phyloP scores from a whole-genome alignment of 768 basidiomycete species.

The Agrocybe praecox region DNA sequence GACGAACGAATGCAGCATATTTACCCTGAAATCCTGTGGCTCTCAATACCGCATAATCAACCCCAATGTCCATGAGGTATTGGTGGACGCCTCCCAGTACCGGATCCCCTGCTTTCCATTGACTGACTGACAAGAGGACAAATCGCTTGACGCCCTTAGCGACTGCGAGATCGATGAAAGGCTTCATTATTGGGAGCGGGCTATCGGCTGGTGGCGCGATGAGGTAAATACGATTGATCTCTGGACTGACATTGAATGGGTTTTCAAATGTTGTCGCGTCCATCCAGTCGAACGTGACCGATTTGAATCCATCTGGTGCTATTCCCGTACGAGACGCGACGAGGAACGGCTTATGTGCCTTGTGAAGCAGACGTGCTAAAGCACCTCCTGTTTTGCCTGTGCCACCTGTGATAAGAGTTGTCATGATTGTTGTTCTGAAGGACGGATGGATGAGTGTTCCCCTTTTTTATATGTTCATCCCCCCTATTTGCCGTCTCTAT shows the following conservation, averaged over 20 bases:
- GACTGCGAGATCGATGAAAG: conserved; percentile 29
- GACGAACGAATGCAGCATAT: conserved; percentile 1
- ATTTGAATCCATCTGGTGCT: too few species aligned
- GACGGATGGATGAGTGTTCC: too few species aligned
- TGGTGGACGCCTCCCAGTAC: background rate
- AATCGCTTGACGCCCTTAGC: too few species aligned
- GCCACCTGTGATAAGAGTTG: too few species aligned
- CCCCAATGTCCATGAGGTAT: background rate
- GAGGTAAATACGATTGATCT: conserved; percentile 24
- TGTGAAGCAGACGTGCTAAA: too few species aligned
- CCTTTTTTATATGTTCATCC: too few species aligned
- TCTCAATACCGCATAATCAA: background rate
- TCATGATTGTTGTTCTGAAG: too few species aligned
- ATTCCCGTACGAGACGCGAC: too few species aligned
- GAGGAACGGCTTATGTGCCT: too few species aligned
- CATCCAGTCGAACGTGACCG: background rate
- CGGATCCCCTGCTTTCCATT: background rate
- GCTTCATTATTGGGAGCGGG: conserved; percentile 19
- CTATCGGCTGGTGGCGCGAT: conserved; percentile 17
- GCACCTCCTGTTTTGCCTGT: too few species aligned
- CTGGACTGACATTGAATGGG: conserved; percentile 23
- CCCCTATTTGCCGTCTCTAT: too few species aligned
- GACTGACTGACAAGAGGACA: too few species aligned
- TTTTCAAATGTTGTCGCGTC: conserved; percentile 26
- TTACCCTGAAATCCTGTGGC: background rate